These are phyloP conservation scores for Coleophoma eucalyptorum DNA, from an alignment of 2,329 filamentous ascomycete genomes.

Conservation along the genomic window DNA sequence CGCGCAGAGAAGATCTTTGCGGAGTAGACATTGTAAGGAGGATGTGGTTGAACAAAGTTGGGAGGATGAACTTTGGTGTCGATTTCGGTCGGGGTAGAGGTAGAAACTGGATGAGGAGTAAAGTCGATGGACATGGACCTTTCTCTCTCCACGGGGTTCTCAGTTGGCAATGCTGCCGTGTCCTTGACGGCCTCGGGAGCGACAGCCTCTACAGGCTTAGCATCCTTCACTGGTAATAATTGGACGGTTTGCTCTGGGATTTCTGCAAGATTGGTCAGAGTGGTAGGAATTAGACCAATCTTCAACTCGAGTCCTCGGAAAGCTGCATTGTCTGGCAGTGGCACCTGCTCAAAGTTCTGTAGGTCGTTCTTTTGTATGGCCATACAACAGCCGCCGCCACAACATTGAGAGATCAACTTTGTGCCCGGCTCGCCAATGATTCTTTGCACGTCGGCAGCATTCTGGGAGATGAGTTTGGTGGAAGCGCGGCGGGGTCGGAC, in stretches of 20 bases:
- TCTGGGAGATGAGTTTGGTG: constrained; percentile 63
- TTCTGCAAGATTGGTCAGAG: constrained; percentile 66
- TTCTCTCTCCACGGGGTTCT: constrained; percentile 28
- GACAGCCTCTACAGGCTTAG: constrained; percentile 26
- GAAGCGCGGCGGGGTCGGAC: constrained; percentile 60
- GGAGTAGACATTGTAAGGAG: constrained; percentile 86
- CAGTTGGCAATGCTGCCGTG: constrained; percentile 31
- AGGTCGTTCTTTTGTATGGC: constrained; percentile 39
- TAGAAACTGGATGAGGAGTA: constrained; percentile 19
- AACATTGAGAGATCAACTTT: constrained; percentile 59
- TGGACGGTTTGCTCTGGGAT: constrained; percentile 74
- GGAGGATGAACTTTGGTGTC: constrained; percentile 71
- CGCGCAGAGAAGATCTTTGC: constrained; percentile 83
- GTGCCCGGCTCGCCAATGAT: constrained; percentile 62
- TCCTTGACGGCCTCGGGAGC: constrained; percentile 46
- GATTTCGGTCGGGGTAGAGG: constrained; percentile 27
- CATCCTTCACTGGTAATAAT: constrained; percentile 52
- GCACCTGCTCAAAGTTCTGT: constrained; percentile 48
- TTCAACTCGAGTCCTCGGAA: constrained; percentile 77
- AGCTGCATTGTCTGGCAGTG: constrained; percentile 75
- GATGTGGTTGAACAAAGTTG: constrained; percentile 88
- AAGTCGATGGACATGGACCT: constrained; percentile 25
- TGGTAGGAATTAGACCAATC: constrained; percentile 69
- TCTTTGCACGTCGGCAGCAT: constrained; percentile 56
- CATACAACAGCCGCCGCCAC: constrained; percentile 62